Conservation (phyloP, 2,329 filamentous ascomycete species). For the Fusarium lateritium region DNA sequence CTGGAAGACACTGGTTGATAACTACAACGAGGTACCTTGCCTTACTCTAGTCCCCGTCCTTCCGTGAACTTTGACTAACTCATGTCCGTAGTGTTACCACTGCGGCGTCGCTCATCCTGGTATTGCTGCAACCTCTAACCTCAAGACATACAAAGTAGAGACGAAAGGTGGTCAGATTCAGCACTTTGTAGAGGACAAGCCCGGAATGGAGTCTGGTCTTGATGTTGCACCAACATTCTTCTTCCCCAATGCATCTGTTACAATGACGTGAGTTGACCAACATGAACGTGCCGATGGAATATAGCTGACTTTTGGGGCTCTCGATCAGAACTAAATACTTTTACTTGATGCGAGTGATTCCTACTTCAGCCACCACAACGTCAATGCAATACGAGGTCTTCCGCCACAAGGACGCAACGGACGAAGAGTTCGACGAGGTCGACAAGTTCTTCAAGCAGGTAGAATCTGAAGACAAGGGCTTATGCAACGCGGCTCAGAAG, state of each 20-base stretch:
- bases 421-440: slow-evolving; percentile 69
- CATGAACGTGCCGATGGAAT: accelerated
- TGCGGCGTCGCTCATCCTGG: slow-evolving; percentile 36
- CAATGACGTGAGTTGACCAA: slow-evolving; percentile 27
- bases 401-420: slow-evolving; percentile 69
- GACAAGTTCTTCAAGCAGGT: slow-evolving; percentile 73
- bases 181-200: slow-evolving; percentile 30
- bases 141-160: slow-evolving; percentile 23
- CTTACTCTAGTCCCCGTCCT: neutral
- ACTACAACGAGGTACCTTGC: slow-evolving; percentile 68
- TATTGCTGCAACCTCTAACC: slow-evolving; percentile 19
- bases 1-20: slow-evolving; percentile 73
- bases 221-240: slow-evolving; percentile 30
- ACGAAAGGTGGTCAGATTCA: slow-evolving; percentile 33
- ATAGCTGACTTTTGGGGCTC: neutral
- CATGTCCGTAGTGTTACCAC: slow-evolving; percentile 26
- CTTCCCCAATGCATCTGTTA: slow-evolving; percentile 38
- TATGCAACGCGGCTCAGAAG: slow-evolving; percentile 71
- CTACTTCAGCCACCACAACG: slow-evolving; percentile 30
- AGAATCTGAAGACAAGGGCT: slow-evolving; percentile 74
- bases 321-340: slow-evolving; percentile 27
- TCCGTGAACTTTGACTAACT: neutral
- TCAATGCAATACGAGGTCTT: slow-evolving; percentile 62
- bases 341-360: slow-evolving; percentile 38
- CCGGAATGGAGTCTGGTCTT: slow-evolving; percentile 5